Base-by-base conservation (phyloP, 495 filamentous ascomycete genomes). In the Xylaria bambusicola region DNA sequence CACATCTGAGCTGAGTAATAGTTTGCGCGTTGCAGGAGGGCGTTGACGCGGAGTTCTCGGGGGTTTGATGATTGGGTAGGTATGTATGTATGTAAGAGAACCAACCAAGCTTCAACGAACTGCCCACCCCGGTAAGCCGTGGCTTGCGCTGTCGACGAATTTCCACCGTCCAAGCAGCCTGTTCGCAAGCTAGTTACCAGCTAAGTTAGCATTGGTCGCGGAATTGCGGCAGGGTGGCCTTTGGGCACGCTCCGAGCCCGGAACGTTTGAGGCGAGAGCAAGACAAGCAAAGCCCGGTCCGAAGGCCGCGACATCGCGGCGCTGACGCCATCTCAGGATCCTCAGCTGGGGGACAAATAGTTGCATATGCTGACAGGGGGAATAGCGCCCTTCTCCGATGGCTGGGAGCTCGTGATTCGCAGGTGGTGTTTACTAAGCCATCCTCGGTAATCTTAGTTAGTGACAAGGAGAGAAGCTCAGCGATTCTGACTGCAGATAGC, bases 321-420 rank as follows among this genome's bases (percentile, higher is more conserved):
- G 46, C 46, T 51, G 33, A 44, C 33, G 46, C 46, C 46, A 48
- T 36, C 21, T 29, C 21, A 21, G 52, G 52, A 54, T 44, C n/a
- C 52, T 44, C 26, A 31, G 21, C 52, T 54, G 26, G 52, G 38
- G 38, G 24, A 33, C 33, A 41, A 33, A 23, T 23, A 57, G n/a
- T 0, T 51, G 36, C 56, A 58, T 51, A 58, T 48, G 41, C 31
- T 47, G 54, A 47, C 42, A 57, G 53, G 41, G 41, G 52, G 36
- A 31, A 21, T 44, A 31, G 17, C 6, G 52, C 21, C 24, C 15
- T 47, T 23, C 44, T 27, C 18, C 26, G 5, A 56, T 20, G 27
- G 17, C 41, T 46, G 27, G 20, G n/a, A 29, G 6, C 38, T 55
- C 52, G 40, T 55, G 52, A 55, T 55, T 45, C 52, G 53, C 41